Percentiles rank a stretch among this genome's conserved stretches.
phyloP scores from a whole-genome alignment of 2,329 filamentous ascomycete genomes.

The Myrmaecium sp. region DNA sequence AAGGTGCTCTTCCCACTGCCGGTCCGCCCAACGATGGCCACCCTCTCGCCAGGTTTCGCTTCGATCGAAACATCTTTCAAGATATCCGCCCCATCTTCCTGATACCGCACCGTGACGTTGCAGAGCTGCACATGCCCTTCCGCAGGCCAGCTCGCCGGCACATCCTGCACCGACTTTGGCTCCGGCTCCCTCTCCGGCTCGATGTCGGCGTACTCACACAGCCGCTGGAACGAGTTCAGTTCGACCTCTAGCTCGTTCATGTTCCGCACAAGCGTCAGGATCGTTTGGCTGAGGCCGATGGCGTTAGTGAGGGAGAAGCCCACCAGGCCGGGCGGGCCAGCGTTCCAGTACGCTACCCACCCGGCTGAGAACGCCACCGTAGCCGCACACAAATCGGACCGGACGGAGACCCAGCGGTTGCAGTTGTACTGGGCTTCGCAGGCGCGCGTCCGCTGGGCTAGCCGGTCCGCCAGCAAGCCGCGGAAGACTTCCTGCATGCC shows the following conservation, averaged over 20 bases:
- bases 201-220: conserved; percentile 57
- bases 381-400: conserved; percentile 37
- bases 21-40: conserved; percentile 50
- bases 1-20: conserved; percentile 64
- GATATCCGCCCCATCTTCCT: conserved; percentile 51
- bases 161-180: conserved; percentile 30
- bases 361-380: conserved; percentile 12
- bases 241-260: conserved; percentile 46
- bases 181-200: conserved; percentile 42
- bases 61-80: conserved; percentile 52
- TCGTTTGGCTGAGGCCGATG: conserved; percentile 36
- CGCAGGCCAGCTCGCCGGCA: conserved; percentile 58
- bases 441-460: conserved; percentile 25
- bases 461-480: neutral
- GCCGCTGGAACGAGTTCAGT: conserved; percentile 66
- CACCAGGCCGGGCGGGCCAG: conserved; percentile 16
- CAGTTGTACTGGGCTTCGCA: conserved; percentile 36
- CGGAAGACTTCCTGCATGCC: conserved; percentile 24
- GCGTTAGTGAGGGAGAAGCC: conserved; percentile 58
- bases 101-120: conserved; percentile 56
- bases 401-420: conserved; percentile 41
- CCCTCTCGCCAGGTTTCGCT: conserved; percentile 48
- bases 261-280: conserved; percentile 51
- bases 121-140: conserved; percentile 58
- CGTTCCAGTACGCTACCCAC: neutral